Evolutionary conservation across 768 basidiomycete species (phyloP), one percentile per base, ranked within the genome.

Genomic region (Trichaptum fuscoviolaceum): DNA sequence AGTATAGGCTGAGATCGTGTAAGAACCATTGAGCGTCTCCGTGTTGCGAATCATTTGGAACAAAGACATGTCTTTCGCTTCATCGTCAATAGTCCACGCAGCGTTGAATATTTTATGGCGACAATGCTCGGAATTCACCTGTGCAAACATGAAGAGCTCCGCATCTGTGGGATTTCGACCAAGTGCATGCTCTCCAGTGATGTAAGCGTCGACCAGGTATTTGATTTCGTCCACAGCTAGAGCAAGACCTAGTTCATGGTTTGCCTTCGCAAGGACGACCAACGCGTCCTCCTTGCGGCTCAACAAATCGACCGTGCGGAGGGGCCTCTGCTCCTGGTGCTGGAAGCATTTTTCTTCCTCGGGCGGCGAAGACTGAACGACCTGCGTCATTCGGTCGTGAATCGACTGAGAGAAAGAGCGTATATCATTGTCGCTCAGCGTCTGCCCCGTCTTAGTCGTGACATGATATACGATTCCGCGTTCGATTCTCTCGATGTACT

Each of bases 101-200:
- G 97, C 96, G 74, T 99, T 99, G 83, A 99, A 99, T 71, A 98
- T 99, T 79, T 99, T 99, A 83, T 99, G 97, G 35, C 97, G 85
- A 76, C 97, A 99, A 74, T 99, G 97, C 76, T 99, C 97, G n/a
- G 96, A 98, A 79, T 99, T 99, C 75, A 99, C 96, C 74, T 99
- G 97, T 2, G 97, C 96, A 77, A 99, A 99, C 97, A 99, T 99
- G 85, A 99, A 99, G 8, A 99, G 83, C 75, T 99, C 97, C 2
- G 96, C 96, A 74, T 99, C 97, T 52, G 93, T 97, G 8, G 96
- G 97, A 74, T 94, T 90, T 36, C 96, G 87, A 62, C 82, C 82
- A 76, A 91, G 86, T 0, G 91, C 83, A 15, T 81, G 74, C 6
- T 80, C 66, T 6, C 91, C 90, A n/a, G 89, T 82, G 27, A 92